Evolutionary conservation across 148 eudicot genomes (phyloP), one percentile per base, ranked within the genome.

Genomic region (Simmondsia chinensis): DNA sequence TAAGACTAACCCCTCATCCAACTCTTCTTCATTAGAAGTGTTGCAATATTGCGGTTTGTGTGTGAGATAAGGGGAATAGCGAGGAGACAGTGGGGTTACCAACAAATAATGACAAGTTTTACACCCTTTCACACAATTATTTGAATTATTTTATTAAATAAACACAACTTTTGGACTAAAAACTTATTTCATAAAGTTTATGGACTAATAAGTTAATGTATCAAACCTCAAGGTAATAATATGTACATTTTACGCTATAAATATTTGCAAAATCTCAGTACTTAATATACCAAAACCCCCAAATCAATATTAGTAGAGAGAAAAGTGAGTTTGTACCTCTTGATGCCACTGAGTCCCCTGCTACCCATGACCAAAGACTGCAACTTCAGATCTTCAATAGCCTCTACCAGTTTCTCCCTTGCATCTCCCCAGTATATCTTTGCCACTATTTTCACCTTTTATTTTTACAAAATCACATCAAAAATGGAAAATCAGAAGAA

Each of bases 361-460:
- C 83, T 69, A n/a, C 94, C 96, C 86, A 83, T 83, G n/a, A 87
- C 86, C 68, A 87, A 24, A 54, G 78, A 63, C 27, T 77, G 82
- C 63, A 87, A 40, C 61, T 74, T 72, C 49, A 83, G 65, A 56
- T 80, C 81, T 19, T 73, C 78, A 51, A 66, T 45, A 31, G 88
- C 88, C 44, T 87, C 78, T 21, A 61, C 24, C 8, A 87, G 29
- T 58, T 87, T 87, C 73, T 83, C 96, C 20, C 94, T 80, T 9
- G 94, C 86, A 66, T 87, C 96, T 45, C 94, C 96, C 96, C 96
- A 87, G 50, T 71, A 76, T 39, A 87, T 17, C 46, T 87, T 87
- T 1, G 71, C 40, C 12, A 83, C 88, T 14, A 87, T 26, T 0
- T 18, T 71, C 34, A 87, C 68, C 96, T 82, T 7, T 11, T 39